Evolutionary conservation across 768 basidiomycete species (phyloP).

Genomic region (Melanogaster broomeanus): DNA sequence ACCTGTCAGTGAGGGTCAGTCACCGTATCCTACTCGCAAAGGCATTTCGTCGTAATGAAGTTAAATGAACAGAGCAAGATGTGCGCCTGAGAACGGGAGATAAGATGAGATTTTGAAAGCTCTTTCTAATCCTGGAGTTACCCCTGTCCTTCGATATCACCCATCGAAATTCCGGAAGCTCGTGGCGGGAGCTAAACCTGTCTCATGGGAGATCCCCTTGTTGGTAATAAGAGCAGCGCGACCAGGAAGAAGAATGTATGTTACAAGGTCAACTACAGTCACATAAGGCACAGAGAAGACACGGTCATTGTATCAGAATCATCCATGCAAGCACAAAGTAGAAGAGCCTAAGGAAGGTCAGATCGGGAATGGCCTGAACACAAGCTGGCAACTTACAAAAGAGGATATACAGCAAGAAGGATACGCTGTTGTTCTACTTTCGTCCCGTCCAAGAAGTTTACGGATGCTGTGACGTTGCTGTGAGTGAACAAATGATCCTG

Average conservation of each 20-base stretch:
- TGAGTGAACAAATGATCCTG: constrained; percentile 1
- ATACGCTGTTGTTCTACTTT: constrained; percentile 90
- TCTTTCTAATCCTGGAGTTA: neutral
- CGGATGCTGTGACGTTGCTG: constrained; percentile 59
- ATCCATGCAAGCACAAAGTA: constrained; percentile 97
- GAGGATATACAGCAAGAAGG: constrained; percentile 93
- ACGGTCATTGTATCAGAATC: constrained; percentile 82
- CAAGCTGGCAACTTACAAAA: constrained; percentile 58
- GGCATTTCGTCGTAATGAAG: constrained; percentile 18
- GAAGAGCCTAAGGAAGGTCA: constrained; percentile 59
- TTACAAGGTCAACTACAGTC: constrained; percentile 14
- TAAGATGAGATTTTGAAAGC: neutral
- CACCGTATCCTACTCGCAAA: constrained; percentile 35
- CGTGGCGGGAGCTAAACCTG: too few species aligned
- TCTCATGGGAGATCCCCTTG: too few species aligned
- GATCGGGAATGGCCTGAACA: neutral
- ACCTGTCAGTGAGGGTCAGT: neutral
- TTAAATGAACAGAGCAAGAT: neutral
- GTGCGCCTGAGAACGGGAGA: neutral
- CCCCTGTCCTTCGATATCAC: too few species aligned
- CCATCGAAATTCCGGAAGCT: too few species aligned
- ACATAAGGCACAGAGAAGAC: neutral
- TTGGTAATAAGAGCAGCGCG: neutral
- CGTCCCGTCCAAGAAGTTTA: constrained; percentile 95
- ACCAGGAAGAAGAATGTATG: neutral